Base-by-base conservation (phyloP, 345 rosid genomes). In the Balakata baccata region DNA sequence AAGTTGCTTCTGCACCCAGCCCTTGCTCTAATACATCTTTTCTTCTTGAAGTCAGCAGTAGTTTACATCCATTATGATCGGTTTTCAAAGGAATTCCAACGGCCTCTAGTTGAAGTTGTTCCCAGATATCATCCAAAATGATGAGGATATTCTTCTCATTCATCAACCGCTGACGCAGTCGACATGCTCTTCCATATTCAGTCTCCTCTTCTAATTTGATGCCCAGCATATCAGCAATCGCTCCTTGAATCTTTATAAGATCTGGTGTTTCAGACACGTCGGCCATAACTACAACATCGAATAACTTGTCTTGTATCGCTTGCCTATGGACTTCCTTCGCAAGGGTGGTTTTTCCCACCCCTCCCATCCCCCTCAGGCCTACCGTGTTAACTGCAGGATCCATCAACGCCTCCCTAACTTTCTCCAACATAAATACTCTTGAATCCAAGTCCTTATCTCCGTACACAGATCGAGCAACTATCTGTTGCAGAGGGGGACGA, bases 121-220 rank as follows among this genome's bases (percentile, higher is more conserved):
- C 49, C 83, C 83, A 76, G 1, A 85, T 29, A 51, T 81, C 66
- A 49, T 85, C 86, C 10, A 85, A 53, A 50, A 85, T 76, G 14
- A 85, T 63, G 38, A 85, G 78, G 38, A 77, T 13, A n/a, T 61
- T 81, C 54, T 64, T 37, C 41, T 68, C 71, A 0, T 58, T 60
- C 59, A 20, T 74, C 66, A 81, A 22, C 38, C 72, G 34, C 3
- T 2, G 18, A 2, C 51, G 14, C n/a, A 80, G 53, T 39, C 68
- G 59, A 16, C 45, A 17, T 16, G 80, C 83, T 43, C 84, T 72
- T 13, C 20, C 75, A 2, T 3, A 1, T 1, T 9, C 74, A 39
- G 23, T 29, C 20, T 67, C 49, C 50, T 74, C 85, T 3, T 75
- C 64, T 13, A 75, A 20, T 17, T 68, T 8, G 7, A 70, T 7